Conservation (phyloP, 495 filamentous ascomycete species). For the Podospora didyma region DNA sequence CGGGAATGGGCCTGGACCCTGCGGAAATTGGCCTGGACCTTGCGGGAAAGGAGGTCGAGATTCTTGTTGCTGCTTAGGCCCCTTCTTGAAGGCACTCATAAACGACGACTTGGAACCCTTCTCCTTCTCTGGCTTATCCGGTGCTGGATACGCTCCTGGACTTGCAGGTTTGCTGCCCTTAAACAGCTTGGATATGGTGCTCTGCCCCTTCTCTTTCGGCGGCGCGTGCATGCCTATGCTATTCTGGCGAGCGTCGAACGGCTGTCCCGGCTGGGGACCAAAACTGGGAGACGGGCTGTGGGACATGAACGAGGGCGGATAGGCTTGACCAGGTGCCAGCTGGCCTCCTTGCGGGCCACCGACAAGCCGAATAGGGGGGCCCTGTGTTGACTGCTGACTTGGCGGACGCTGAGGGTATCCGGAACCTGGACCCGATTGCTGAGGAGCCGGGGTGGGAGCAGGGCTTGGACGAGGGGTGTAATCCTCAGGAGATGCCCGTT, state of each 20-base stretch:
- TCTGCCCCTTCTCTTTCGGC: conserved; percentile 25
- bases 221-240: conserved; percentile 7
- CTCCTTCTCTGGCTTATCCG: conserved; percentile 21
- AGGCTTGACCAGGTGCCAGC: neutral
- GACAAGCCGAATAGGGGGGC: neutral
- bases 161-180: conserved; percentile 17
- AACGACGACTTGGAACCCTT: conserved; percentile 26
- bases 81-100: conserved; percentile 29
- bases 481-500: neutral
- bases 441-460: neutral
- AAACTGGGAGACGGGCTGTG: no score
- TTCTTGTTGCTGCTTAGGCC: conserved; percentile 18
- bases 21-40: conserved; percentile 5
- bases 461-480: conserved; percentile 2
- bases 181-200: conserved; percentile 31
- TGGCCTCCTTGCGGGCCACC: conserved; percentile 3
- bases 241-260: conserved; percentile 7
- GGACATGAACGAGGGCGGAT: neutral
- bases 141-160: neutral
- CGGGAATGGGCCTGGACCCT: neutral
- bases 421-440: neutral
- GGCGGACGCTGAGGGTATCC: neutral
- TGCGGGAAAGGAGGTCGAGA: conserved; percentile 6
- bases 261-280: conserved; percentile 6
- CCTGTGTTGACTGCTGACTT: conserved; percentile 3